These are phyloP conservation scores for Phaeosphaeria sp. DNA, from an alignment of 2,329 filamentous ascomycete genomes.

Conservation along the genomic window DNA sequence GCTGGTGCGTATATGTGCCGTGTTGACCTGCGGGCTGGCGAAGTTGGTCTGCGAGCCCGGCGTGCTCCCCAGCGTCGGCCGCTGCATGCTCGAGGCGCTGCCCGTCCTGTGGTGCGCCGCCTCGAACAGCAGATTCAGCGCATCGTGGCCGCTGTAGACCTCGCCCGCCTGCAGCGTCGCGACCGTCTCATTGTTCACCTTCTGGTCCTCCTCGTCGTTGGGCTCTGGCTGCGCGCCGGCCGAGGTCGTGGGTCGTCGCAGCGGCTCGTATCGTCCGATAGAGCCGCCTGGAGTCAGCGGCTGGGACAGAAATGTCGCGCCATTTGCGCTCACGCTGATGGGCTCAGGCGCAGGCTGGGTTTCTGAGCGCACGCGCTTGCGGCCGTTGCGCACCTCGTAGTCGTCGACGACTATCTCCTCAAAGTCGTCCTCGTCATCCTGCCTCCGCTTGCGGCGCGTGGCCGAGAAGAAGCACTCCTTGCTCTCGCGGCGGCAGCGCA, in stretches of 20 bases:
- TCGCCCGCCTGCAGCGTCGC: slow-evolving; percentile 67
- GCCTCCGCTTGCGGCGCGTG: slow-evolving; percentile 90
- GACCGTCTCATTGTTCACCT: slow-evolving; percentile 66
- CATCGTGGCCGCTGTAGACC: slow-evolving; percentile 91
- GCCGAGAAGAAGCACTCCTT: slow-evolving; percentile 98
- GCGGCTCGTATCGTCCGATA: slow-evolving; percentile 69
- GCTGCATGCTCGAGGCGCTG: slow-evolving; percentile 52
- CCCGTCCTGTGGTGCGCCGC: slow-evolving; percentile 66
- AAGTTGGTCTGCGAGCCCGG: slow-evolving; percentile 46
- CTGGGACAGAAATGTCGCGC: slow-evolving; percentile 45
- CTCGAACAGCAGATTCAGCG: slow-evolving; percentile 88
- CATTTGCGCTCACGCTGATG: slow-evolving; percentile 23
- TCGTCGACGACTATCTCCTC: slow-evolving; percentile 62
- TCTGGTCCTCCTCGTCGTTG: slow-evolving; percentile 60
- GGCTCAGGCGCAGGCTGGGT: slow-evolving; percentile 35
- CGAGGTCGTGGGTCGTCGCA: slow-evolving; percentile 65
- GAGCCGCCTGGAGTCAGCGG: slow-evolving; percentile 73
- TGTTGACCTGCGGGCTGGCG: slow-evolving; percentile 40
- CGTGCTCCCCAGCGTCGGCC: slow-evolving; percentile 42
- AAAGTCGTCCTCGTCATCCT: slow-evolving; percentile 53
- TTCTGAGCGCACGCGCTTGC: slow-evolving; percentile 67
- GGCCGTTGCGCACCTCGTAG: slow-evolving; percentile 75
- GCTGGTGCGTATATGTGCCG: slow-evolving; percentile 29
- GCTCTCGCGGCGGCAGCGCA: slow-evolving; percentile 90
- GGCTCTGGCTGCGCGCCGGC: slow-evolving; percentile 25